Evolutionary conservation across 2,329 filamentous ascomycete genomes (phyloP).

Genomic region (Ophiostoma novo-ulmi): DNA sequence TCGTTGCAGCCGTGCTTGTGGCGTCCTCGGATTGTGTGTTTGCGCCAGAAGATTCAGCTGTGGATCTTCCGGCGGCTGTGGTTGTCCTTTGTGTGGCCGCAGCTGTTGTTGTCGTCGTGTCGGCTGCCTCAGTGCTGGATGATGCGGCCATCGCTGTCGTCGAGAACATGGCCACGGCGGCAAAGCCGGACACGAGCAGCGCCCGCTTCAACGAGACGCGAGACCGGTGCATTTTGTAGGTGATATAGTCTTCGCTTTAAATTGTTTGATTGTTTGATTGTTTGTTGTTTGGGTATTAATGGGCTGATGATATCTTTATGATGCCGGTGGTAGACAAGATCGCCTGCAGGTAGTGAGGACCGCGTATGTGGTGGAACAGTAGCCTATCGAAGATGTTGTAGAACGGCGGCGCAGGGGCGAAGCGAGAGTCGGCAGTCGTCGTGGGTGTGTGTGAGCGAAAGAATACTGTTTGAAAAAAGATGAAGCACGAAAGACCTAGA

Average conservation of each 20-base stretch:
- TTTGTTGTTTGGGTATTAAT: neutral
- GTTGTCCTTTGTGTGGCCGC: constrained; percentile 13
- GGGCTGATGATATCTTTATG: neutral
- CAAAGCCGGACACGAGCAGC: constrained; percentile 33
- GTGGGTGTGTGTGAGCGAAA: neutral
- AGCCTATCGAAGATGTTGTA: constrained; percentile 13
- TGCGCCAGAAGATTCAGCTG: constrained; percentile 19
- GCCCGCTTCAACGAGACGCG: constrained; percentile 34
- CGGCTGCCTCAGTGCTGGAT: neutral
- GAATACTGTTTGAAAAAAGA: neutral
- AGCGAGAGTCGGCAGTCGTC: neutral
- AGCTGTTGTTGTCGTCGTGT: constrained; percentile 22
- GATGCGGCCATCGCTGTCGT: constrained; percentile 31
- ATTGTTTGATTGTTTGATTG: neutral
- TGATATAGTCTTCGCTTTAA: no score
- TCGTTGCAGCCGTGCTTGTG: constrained; percentile 26
- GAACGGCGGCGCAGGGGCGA: neutral
- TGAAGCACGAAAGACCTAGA: neutral
- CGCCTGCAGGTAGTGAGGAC: neutral
- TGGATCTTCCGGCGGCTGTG: constrained; percentile 16
- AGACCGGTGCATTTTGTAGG: constrained; percentile 30
- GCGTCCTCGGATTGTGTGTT: neutral
- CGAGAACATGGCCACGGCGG: constrained; percentile 31
- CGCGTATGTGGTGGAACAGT: constrained; percentile 17
- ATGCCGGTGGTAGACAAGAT: neutral